Percentiles rank a stretch among this genome's conserved stretches.
Conservation (phyloP, 352 stramenopile genomes). For the Pythium volutum region DNA sequence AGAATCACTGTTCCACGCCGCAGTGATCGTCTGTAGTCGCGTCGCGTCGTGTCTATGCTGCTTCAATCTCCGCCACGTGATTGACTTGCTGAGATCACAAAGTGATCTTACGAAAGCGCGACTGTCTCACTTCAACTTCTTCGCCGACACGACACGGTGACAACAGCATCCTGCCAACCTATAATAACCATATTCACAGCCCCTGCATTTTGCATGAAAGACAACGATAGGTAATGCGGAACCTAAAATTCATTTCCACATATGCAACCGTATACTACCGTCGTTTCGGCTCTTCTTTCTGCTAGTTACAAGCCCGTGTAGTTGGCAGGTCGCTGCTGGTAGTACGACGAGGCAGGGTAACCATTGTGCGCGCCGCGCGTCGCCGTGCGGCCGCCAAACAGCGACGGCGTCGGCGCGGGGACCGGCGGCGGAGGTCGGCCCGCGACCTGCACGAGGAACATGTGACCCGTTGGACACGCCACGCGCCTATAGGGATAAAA, state of each 20-base stretch:
- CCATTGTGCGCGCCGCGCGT: constrained; percentile 2
- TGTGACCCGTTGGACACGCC: constrained; percentile 77
- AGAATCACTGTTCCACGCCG: too few species aligned
- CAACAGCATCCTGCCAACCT: too few species aligned
- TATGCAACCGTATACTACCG: background rate
- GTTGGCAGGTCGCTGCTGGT: constrained; percentile 13
- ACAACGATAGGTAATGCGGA: background rate
- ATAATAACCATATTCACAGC: background rate
- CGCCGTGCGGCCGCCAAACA: constrained; percentile 8
- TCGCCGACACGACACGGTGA: too few species aligned
- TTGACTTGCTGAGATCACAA: background rate
- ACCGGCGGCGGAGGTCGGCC: constrained; percentile 19
- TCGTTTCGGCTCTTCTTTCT: background rate
- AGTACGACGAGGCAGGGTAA: constrained; percentile 15
- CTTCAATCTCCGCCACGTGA: background rate
- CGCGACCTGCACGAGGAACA: constrained; percentile 84
- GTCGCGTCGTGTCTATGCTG: background rate
- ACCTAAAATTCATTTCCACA: background rate
- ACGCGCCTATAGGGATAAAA: constrained; percentile 40
- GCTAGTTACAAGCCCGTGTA: constrained; percentile 16
- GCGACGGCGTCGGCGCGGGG: background rate
- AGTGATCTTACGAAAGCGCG: background rate
- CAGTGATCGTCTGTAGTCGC: too few species aligned
- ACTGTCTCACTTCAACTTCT: background rate
- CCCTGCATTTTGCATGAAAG: too few species aligned